These are phyloP conservation scores for Ananas comosus DNA, from an alignment of 176 grass and related monocot genomes.

Conservation along the genomic window DNA sequence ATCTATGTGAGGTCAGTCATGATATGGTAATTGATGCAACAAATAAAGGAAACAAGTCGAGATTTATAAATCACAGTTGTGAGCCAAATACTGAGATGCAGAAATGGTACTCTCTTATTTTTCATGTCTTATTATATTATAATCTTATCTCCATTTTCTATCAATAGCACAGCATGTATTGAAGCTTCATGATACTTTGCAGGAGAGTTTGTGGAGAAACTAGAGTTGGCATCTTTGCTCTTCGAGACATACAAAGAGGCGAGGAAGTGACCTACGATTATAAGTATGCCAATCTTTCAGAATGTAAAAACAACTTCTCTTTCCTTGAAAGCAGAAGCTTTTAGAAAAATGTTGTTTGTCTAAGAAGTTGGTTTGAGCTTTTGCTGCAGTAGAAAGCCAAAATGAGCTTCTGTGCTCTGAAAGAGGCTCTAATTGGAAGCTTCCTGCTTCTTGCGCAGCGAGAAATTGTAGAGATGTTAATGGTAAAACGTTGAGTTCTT, in stretches of 20 bases:
- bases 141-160: conserved; percentile 8
- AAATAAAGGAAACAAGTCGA: conserved; percentile 83
- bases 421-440: too few species aligned
- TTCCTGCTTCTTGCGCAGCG: too few species aligned
- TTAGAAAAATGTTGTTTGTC: too few species aligned
- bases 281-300: conserved; percentile 41
- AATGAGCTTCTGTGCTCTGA: too few species aligned
- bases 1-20: conserved; percentile 85
- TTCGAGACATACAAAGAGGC: conserved; percentile 68
- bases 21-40: conserved; percentile 98
- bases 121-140: conserved; percentile 26
- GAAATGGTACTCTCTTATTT: conserved; percentile 70
- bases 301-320: conserved; percentile 8
- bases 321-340: not conserved
- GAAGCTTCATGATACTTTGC: conserved; percentile 23
- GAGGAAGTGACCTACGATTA: conserved; percentile 95
- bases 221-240: conserved; percentile 89
- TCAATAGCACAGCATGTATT: conserved; percentile 17
- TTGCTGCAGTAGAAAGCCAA: too few species aligned
- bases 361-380: too few species aligned
- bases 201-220: conserved; percentile 93
- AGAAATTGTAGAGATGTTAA: too few species aligned
- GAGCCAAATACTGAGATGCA: conserved; percentile 97
- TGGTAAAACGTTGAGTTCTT: too few species aligned
- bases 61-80: conserved; percentile 98